A percentile compares a stretch with the other conserved stretches of the same genome.
Conservation (phyloP, 805 yeast genomes). For the Helenozyma rhizophorensis region DNA sequence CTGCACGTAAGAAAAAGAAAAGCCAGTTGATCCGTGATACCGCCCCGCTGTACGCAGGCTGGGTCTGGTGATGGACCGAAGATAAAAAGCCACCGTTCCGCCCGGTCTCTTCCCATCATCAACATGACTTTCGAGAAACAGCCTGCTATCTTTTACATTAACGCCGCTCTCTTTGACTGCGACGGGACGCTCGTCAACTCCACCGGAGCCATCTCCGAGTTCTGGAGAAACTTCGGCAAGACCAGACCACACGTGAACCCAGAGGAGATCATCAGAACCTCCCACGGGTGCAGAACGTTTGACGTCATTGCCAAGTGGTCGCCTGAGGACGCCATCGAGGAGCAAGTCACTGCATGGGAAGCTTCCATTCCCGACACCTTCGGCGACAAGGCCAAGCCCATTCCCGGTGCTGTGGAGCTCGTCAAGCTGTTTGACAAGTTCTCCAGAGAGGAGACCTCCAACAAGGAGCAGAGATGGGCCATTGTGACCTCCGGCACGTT, state of each 20-base stretch:
- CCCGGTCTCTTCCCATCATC: not conserved
- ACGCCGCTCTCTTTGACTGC: conserved; percentile 67
- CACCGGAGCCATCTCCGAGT: conserved; percentile 74
- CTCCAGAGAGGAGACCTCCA: conserved; percentile 41
- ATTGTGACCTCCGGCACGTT: conserved; percentile 83
- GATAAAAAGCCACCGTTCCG: too few species aligned
- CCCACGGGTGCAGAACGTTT: conserved; percentile 81
- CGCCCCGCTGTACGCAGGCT: too few species aligned
- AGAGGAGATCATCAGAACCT: conserved; percentile 63
- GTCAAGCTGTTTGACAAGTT: conserved; percentile 48
- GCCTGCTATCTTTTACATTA: conserved; percentile 40
- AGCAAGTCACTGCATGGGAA: conserved; percentile 63
- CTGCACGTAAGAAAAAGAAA: too few species aligned
- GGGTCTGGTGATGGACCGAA: too few species aligned
- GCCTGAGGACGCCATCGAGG: conserved; percentile 66
- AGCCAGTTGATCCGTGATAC: too few species aligned
- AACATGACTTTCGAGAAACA: conserved; percentile 24
- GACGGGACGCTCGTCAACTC: conserved; percentile 87
- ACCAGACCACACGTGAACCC: conserved; percentile 66
- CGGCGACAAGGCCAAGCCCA: conserved; percentile 69
- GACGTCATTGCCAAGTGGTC: conserved; percentile 73
- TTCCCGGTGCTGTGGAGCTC: conserved; percentile 70
- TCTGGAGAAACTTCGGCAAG: conserved; percentile 73
- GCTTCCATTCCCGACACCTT: conserved; percentile 65
- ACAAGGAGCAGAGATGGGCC: conserved; percentile 63